phyloP scores from a whole-genome alignment of 2,329 filamentous ascomycete species.

The Tolypocladium inflatum region DNA sequence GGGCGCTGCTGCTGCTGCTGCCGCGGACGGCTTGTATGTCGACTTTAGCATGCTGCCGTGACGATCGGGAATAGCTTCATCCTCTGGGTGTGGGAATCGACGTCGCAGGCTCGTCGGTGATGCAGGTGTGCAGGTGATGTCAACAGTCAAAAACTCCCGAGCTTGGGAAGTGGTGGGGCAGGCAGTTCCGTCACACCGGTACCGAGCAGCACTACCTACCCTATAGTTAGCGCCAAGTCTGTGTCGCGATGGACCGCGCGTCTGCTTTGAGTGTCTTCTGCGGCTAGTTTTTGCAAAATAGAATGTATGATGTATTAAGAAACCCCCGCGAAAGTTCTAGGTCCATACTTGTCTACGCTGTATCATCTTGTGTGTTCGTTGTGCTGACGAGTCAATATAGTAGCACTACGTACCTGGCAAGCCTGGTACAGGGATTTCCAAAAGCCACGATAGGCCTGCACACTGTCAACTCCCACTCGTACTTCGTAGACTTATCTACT shows the following conservation, averaged over 20 bases:
- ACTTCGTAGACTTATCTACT: not conserved
- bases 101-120: not conserved
- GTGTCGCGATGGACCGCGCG: not conserved
- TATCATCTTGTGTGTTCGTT: too few species aligned
- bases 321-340: too few species aligned
- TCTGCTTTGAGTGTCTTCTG: not conserved
- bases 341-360: too few species aligned
- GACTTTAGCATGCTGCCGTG: conserved; percentile 57
- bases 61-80: not conserved
- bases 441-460: too few species aligned
- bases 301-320: too few species aligned
- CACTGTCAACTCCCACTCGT: too few species aligned
- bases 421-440: too few species aligned
- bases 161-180: not conserved
- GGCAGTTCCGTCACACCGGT: not conserved
- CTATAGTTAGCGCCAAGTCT: not conserved
- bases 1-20: conserved; percentile 35
- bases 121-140: not conserved
- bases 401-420: too few species aligned
- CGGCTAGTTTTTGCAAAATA: not conserved
- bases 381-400: too few species aligned
- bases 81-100: not conserved
- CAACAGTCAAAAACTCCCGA: not conserved
- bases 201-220: not conserved
- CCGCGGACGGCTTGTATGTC: conserved; percentile 55